Percentiles rank a stretch among this genome's conserved stretches.
These are phyloP conservation scores for Stemphylium vesicarium DNA, from an alignment of 2,329 filamentous ascomycete species.

Conservation along the genomic window DNA sequence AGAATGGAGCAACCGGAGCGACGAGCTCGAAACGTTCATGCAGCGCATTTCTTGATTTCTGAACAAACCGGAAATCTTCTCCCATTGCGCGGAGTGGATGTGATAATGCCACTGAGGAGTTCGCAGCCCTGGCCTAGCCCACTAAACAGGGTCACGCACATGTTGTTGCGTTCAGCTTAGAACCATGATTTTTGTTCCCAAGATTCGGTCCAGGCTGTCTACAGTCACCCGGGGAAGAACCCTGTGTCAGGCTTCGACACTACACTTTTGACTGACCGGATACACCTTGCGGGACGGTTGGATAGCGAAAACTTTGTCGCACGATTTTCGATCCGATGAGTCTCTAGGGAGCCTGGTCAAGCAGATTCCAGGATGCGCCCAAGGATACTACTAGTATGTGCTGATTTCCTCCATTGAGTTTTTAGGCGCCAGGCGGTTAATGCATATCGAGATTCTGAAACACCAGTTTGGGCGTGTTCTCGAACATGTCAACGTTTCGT, in stretches of 20 bases:
- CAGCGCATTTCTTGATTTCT: background rate
- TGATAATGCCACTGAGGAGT: background rate
- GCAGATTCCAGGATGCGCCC: conserved; percentile 1
- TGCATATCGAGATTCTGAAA: conserved; percentile 23
- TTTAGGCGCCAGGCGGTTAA: conserved; percentile 12
- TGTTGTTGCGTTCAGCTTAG: background rate
- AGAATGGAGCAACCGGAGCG: conserved; percentile 10
- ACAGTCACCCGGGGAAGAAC: conserved; percentile 7
- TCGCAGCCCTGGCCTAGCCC: background rate
- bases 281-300: conserved; percentile 7
- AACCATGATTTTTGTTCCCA: conserved; percentile 6
- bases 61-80: conserved; percentile 1
- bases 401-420: background rate
- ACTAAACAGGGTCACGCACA: conserved; percentile 4
- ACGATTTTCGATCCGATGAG: conserved; percentile 5
- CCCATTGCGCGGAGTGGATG: background rate
- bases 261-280: conserved; percentile 17
- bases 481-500: conserved; percentile 32
- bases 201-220: background rate
- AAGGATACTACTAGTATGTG: conserved; percentile 4
- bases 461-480: conserved; percentile 27
- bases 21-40: conserved; percentile 10
- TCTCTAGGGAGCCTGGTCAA: conserved; percentile 4
- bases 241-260: conserved; percentile 10
- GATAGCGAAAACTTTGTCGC: conserved; percentile 1